phyloP scores from a whole-genome alignment of 352 stramenopile species.

The Globisporangium cylindrosporum region DNA sequence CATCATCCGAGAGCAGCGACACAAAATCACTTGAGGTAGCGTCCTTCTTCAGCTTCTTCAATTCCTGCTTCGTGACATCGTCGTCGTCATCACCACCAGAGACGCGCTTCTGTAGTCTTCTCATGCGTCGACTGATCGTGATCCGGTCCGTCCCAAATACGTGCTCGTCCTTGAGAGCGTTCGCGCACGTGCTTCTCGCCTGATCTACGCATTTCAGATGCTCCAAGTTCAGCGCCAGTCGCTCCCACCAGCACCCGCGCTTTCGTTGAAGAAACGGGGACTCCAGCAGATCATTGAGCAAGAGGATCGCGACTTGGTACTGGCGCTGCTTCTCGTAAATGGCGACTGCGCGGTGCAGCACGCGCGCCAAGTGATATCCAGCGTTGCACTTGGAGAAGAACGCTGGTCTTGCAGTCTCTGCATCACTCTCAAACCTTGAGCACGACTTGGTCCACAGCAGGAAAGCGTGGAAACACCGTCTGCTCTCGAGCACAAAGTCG shows the following conservation, averaged over 20 bases:
- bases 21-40: slow-evolving; percentile 11
- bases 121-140: slow-evolving; percentile 42
- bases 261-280: slow-evolving; percentile 56
- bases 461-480: slow-evolving; percentile 46
- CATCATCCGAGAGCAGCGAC: slow-evolving; percentile 18
- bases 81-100: background rate
- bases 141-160: slow-evolving; percentile 57
- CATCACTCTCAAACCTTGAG: background rate
- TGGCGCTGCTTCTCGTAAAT: slow-evolving; percentile 79
- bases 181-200: slow-evolving; percentile 40
- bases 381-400: slow-evolving; percentile 74
- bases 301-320: slow-evolving; percentile 60
- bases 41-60: background rate
- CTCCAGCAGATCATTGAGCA: slow-evolving; percentile 67
- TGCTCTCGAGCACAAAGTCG: slow-evolving; percentile 51
- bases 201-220: slow-evolving; percentile 63
- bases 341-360: slow-evolving; percentile 46
- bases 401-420: slow-evolving; percentile 19
- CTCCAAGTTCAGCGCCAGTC: slow-evolving; percentile 70
- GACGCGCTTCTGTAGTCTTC: slow-evolving; percentile 37
- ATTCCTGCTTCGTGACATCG: background rate
- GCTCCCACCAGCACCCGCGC: slow-evolving; percentile 71
- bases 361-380: slow-evolving; percentile 62
- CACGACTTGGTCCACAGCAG: slow-evolving; percentile 34
- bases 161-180: slow-evolving; percentile 54